Evolutionary conservation across 1,284 basidiomycete species (phyloP).

Genomic region (Ceratobasidium sp.): DNA sequence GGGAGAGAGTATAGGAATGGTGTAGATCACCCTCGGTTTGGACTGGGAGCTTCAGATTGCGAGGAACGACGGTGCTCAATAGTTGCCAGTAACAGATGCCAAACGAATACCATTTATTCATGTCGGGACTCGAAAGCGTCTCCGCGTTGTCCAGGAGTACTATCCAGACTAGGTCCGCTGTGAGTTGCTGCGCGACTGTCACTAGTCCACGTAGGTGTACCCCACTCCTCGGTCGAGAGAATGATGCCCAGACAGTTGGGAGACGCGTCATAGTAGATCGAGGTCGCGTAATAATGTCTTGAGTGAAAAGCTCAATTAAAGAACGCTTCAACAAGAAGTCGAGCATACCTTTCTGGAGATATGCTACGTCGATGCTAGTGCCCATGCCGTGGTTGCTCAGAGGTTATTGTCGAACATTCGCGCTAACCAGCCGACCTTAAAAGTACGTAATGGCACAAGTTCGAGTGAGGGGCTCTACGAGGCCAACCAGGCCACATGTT

Average conservation of each 20-base stretch:
- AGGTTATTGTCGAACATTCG: too few species aligned
- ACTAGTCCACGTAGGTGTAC: constrained; percentile 5
- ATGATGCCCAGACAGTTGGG: neutral
- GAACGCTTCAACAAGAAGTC: too few species aligned
- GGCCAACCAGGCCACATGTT: too few species aligned
- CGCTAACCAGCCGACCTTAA: too few species aligned
- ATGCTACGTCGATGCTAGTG: too few species aligned
- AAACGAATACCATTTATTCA: neutral
- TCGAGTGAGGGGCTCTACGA: too few species aligned
- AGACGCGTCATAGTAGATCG: too few species aligned
- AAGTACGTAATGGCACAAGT: too few species aligned
- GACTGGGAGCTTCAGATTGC: neutral
- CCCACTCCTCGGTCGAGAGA: constrained; percentile 1
- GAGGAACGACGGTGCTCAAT: neutral
- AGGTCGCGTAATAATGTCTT: too few species aligned
- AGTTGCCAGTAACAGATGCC: neutral
- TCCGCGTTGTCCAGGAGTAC: neutral
- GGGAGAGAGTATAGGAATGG: neutral
- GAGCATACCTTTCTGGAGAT: too few species aligned
- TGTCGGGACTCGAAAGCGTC: neutral
- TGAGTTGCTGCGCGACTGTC: neutral
- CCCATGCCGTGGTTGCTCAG: too few species aligned
- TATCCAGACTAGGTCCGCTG: neutral
- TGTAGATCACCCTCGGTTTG: neutral
- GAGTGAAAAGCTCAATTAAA: too few species aligned